Evolutionary conservation across 2,329 filamentous ascomycete genomes (phyloP).

Genomic region (Cladosporium velox): DNA sequence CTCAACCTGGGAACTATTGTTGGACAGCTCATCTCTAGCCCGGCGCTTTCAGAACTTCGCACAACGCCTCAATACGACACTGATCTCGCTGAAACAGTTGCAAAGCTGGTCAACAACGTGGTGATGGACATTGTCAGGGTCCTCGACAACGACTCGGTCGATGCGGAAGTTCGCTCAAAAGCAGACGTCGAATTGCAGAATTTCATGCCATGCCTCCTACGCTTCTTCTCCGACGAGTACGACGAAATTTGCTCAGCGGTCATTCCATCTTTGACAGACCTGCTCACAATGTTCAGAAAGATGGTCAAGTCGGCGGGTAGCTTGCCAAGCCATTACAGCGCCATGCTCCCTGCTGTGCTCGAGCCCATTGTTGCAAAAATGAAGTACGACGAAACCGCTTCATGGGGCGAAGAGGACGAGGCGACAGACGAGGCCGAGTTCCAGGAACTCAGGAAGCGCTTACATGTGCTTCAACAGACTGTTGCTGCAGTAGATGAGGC

Average conservation of each 20-base stretch:
- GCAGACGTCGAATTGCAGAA: conserved; percentile 80
- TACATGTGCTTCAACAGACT: conserved; percentile 89
- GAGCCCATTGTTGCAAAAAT: conserved; percentile 94
- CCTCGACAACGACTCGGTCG: conserved; percentile 68
- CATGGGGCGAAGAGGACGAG: conserved; percentile 91
- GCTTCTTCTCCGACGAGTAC: conserved; percentile 97
- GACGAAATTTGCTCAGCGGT: conserved; percentile 97
- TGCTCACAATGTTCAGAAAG: conserved; percentile 87
- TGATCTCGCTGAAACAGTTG: conserved; percentile 91
- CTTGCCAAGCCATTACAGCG: conserved; percentile 72
- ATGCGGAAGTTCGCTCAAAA: conserved; percentile 66
- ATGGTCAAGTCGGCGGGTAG: conserved; percentile 63
- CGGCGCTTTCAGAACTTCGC: conserved; percentile 75
- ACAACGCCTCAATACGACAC: conserved; percentile 88
- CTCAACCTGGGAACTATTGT: conserved; percentile 86
- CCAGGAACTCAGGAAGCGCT: conserved; percentile 84
- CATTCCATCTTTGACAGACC: conserved; percentile 87
- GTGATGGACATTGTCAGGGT: conserved; percentile 84
- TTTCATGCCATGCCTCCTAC: conserved; percentile 83
- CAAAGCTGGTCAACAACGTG: conserved; percentile 90
- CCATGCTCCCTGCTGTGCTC: conserved; percentile 82
- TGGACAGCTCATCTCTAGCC: conserved; percentile 79
- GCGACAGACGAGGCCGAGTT: conserved; percentile 98
- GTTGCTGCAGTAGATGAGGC: conserved; percentile 85
- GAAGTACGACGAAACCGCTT: conserved; percentile 93